Base-by-base conservation (phyloP, 768 basidiomycete genomes). In the Boletus sp. region DNA sequence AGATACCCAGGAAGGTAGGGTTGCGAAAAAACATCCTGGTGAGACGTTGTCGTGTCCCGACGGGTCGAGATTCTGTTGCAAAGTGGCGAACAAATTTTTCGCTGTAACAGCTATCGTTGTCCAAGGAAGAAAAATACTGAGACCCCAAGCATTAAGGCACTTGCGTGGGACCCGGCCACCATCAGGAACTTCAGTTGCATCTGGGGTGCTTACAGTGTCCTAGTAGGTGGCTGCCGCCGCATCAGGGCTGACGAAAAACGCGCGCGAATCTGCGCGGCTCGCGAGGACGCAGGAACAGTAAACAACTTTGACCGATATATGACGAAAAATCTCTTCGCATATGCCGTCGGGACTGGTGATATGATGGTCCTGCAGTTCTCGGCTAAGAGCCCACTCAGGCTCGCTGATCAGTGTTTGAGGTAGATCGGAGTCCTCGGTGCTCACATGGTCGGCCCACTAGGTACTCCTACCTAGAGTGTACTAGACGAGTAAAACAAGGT, bases 401-500 rank as follows among this genome's bases (percentile, higher is more conserved):
- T 49, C 48, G 48, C 48, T 49, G 48, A 36, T 18, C 28, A 7
- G 12, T 29, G 39, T 42, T 47, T 35, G 45, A 45, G 49, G 49
- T 20, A 48, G 42, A 24, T 56, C 33, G 17, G 24, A 41, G 44
- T 54, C 32, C 36, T 24, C 28, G 50, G 12, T 8, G 30, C 39
- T 20, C 50, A 37, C 28, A 30, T 14, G 36, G 39, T 41, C 29
- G 33, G 35, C 24, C 24, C 10, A 29, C 24, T 39, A 44, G 45
- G 46, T 50, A 24, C 46, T 10, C 45, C 40, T 35, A 12, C 57
- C 63, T 7, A 54, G 51, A 39, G 47, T n/a, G 54, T 55, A 40
- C 54, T 52, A 60, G 47, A 24, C 48, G 15, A 48, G 62, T 2
- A 46, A 17, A 30, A 46, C 45, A 46, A 46, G 29, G 45, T 30